Evolutionary conservation across 805 yeast genomes (phyloP).

Genomic region (Metschnikowia vanudenii): DNA sequence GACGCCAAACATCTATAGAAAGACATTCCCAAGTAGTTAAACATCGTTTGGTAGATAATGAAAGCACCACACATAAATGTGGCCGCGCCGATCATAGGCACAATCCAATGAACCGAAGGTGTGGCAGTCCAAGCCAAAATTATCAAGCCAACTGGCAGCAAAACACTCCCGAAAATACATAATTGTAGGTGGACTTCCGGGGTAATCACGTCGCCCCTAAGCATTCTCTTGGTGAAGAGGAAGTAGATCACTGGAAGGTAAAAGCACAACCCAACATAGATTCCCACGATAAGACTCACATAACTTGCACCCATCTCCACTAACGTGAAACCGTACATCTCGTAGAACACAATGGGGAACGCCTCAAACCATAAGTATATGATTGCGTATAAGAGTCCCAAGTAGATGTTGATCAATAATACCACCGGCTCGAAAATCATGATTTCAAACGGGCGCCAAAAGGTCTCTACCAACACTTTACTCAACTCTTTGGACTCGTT

Average conservation of each 20-base stretch:
- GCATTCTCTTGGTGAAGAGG: conserved; percentile 7
- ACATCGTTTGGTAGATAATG: conserved; percentile 17
- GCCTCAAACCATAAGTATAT: conserved; percentile 18
- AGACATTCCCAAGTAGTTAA: conserved; percentile 16
- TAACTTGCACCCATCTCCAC: conserved; percentile 15
- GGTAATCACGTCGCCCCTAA: conserved; percentile 4
- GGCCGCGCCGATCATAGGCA: conserved; percentile 16
- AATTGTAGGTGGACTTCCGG: conserved; percentile 16
- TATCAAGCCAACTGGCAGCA: conserved; percentile 14
- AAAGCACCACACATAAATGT: conserved; percentile 14
- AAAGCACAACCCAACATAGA: conserved; percentile 9
- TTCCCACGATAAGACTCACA: conserved; percentile 11
- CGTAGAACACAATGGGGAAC: conserved; percentile 16
- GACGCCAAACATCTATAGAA: conserved; percentile 16
- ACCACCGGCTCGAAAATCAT: conserved; percentile 15
- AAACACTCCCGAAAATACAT: conserved; percentile 14
- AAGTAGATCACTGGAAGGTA: conserved; percentile 7
- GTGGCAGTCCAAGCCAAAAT: conserved; percentile 17
- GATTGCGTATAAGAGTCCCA: conserved; percentile 16
- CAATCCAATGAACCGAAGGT: conserved; percentile 15
- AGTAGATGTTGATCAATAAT: conserved; percentile 14
- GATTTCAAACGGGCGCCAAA: conserved; percentile 16
- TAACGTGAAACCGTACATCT: conserved; percentile 13
- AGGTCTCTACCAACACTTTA: conserved; percentile 12
- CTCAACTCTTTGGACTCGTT: conserved; percentile 6